These are phyloP conservation scores for Graphilbum fragrans DNA, from an alignment of 2,329 filamentous ascomycete genomes.

Conservation along the genomic window DNA sequence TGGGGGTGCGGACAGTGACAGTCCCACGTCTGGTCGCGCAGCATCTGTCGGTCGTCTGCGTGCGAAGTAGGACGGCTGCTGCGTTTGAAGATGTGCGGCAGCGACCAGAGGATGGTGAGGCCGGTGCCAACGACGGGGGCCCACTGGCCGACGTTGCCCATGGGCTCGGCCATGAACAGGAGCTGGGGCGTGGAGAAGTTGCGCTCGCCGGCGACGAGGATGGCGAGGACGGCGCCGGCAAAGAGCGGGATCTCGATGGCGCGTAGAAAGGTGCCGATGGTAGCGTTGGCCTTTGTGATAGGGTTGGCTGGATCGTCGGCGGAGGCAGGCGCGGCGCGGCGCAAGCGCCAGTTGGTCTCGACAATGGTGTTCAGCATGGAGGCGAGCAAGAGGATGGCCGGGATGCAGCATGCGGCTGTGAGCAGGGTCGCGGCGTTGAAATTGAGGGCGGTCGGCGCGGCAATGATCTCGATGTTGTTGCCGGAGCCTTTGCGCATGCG, in stretches of 20 bases:
- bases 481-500: conserved; percentile 41
- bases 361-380: conserved; percentile 54
- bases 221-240: conserved; percentile 41
- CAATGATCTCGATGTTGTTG: conserved; percentile 51
- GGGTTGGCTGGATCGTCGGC: conserved; percentile 38
- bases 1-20: no score
- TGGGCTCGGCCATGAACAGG: conserved; percentile 47
- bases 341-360: conserved; percentile 40
- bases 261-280: conserved; percentile 38
- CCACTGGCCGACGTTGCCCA: conserved; percentile 50
- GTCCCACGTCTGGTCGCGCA: no score
- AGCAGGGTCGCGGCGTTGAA: conserved; percentile 50
- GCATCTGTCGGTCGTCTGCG: no score
- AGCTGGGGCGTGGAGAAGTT: conserved; percentile 51
- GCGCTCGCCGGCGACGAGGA: conserved; percentile 48
- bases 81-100: conserved; percentile 36
- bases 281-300: conserved; percentile 43
- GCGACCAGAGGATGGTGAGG: conserved; percentile 44
- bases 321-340: conserved; percentile 24
- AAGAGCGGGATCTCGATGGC: conserved; percentile 49
- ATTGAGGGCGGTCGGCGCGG: conserved; percentile 38
- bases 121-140: conserved; percentile 45
- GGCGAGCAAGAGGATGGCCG: conserved; percentile 47
- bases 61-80: background rate
- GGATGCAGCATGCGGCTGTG: conserved; percentile 52